These are phyloP conservation scores for Coemansia umbellata DNA, from an alignment of 192 early-diverging fungal species.

Conservation along the genomic window DNA sequence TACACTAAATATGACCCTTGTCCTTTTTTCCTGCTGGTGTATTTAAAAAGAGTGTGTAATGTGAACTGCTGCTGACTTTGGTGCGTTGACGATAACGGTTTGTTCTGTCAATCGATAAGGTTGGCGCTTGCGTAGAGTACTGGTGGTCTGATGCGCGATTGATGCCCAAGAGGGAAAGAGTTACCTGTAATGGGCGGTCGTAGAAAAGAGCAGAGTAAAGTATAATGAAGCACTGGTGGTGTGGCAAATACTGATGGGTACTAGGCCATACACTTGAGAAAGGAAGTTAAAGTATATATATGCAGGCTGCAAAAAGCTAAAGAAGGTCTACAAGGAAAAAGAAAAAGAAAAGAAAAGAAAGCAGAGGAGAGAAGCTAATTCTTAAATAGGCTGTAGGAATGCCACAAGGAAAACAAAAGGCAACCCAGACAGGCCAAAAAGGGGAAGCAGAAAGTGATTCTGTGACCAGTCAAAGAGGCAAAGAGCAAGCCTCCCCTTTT, in stretches of 20 bases:
- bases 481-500: background rate
- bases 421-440: background rate
- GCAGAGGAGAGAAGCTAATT: background rate
- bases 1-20: background rate
- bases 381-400: background rate
- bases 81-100: too few species aligned
- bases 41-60: too few species aligned
- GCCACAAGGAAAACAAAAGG: background rate
- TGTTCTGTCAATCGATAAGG: too few species aligned
- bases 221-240: too few species aligned
- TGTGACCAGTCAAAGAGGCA: background rate
- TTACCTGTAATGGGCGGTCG: too few species aligned
- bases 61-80: too few species aligned
- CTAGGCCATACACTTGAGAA: background rate
- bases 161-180: too few species aligned
- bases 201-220: too few species aligned
- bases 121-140: too few species aligned
- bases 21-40: background rate
- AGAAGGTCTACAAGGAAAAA: background rate
- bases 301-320: background rate
- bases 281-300: background rate
- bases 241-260: background rate
- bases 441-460: background rate
- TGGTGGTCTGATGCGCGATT: too few species aligned
- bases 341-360: background rate